Percentiles rank a stretch among this genome's conserved stretches.
phyloP scores from a whole-genome alignment of 2,329 filamentous ascomycete species.

The Botrytis aclada region DNA sequence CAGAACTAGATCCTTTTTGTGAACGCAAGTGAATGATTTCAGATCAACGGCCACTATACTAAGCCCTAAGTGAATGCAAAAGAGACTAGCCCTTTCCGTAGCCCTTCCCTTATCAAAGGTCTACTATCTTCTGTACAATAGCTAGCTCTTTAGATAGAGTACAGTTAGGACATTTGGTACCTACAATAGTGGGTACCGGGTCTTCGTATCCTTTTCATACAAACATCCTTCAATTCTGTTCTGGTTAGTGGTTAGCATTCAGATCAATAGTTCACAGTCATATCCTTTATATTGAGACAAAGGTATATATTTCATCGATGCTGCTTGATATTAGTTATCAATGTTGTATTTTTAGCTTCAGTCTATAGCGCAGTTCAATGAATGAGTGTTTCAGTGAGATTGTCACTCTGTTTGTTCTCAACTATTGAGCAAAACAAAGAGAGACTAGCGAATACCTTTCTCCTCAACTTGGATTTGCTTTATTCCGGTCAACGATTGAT shows the following conservation, averaged over 20 bases:
- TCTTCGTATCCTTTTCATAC: too few relatives aligned
- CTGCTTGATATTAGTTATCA: background rate
- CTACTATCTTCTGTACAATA: too few relatives aligned
- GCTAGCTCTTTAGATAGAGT: too few relatives aligned
- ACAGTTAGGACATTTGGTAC: too few relatives aligned
- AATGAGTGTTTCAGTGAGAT: background rate
- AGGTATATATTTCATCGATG: background rate
- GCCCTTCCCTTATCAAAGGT: too few relatives aligned
- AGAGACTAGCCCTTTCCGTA: too few relatives aligned
- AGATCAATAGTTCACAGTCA: background rate
- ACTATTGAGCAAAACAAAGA: background rate
- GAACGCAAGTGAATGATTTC: too few relatives aligned
- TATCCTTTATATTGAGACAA: background rate
- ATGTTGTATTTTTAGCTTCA: background rate
- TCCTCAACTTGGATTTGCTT: background rate
- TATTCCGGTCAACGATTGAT: background rate
- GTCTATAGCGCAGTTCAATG: background rate
- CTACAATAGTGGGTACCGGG: too few relatives aligned
- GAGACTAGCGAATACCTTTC: background rate
- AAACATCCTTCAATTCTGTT: too few relatives aligned
- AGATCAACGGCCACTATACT: too few relatives aligned
- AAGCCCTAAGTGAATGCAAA: too few relatives aligned
- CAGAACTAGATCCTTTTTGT: background rate
- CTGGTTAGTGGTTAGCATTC: background rate
- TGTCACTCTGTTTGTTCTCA: background rate